Evolutionary conservation across 768 basidiomycete genomes (phyloP).

Genomic region (Ramaria sp.): DNA sequence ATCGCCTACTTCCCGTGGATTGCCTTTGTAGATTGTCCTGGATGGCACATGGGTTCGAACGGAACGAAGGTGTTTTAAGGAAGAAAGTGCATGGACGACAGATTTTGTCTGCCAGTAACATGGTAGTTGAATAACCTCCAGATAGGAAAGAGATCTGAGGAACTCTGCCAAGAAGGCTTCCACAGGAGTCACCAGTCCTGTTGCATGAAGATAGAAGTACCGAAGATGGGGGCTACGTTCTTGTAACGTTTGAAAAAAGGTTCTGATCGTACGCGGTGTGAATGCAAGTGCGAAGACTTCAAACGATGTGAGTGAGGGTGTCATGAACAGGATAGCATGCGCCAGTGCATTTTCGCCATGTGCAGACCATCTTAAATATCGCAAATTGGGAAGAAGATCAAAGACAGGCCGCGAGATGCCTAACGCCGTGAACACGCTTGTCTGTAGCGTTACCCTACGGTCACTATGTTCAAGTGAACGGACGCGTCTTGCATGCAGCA

Average conservation of each 20-base stretch:
- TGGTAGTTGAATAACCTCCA: slow-evolving; percentile 9
- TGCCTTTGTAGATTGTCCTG: slow-evolving; percentile 8
- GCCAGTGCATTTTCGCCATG: slow-evolving; percentile 8
- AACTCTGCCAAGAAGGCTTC: slow-evolving; percentile 6
- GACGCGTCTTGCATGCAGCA: slow-evolving; percentile 40
- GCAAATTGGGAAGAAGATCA: slow-evolving; percentile 8
- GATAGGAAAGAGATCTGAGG: slow-evolving; percentile 5
- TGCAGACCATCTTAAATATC: slow-evolving; percentile 9
- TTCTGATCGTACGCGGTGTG: slow-evolving; percentile 4
- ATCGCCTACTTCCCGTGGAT: slow-evolving; percentile 27
- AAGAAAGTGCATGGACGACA: slow-evolving; percentile 6
- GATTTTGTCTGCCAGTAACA: slow-evolving; percentile 10
- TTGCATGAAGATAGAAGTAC: slow-evolving; percentile 8
- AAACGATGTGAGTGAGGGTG: slow-evolving; percentile 6
- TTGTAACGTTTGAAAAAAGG: slow-evolving; percentile 9
- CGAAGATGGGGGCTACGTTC: slow-evolving; percentile 9
- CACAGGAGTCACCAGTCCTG: neutral
- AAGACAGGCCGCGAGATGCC: slow-evolving; percentile 9
- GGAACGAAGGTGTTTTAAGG: slow-evolving; percentile 5
- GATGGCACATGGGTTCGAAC: slow-evolving; percentile 9
- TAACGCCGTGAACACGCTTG: slow-evolving; percentile 7
- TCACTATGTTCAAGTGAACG: slow-evolving; percentile 18
- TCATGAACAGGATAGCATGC: slow-evolving; percentile 8
- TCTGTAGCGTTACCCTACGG: slow-evolving; percentile 5
- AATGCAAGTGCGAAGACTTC: slow-evolving; percentile 8